Base-by-base conservation (phyloP, 169 alveolate species). In the Plasmodium falciparum region DNA sequence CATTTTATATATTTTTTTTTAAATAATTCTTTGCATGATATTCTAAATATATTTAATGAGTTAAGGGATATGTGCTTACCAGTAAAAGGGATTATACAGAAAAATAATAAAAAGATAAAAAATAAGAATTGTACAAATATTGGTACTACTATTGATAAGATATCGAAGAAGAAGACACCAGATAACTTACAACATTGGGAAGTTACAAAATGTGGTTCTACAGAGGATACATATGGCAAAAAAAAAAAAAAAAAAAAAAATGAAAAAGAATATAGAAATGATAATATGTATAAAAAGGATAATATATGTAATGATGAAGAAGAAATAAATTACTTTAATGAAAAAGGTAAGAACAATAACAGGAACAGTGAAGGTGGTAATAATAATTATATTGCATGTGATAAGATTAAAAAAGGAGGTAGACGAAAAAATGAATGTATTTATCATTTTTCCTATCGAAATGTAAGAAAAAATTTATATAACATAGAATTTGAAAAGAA, bases 1-100 rank as follows among this genome's bases (percentile, higher is more conserved):
- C 92, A 86, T 74, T 86, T 86, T 66, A 65, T 86, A 59, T 61
- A 45, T 73, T 71, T 86, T 49, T 86, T 86, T 86, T 86, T 86
- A 17, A 39, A 39, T 56, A 86, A 86, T 52, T 59, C 78, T 13
- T n/a, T 86, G 52, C 76, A 86, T 45, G 65, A 62, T 3, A 20
- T 86, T 72, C 12, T 86, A 56, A 56, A 86, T 71, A 61, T 26
- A 29, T 54, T 86, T 8, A 24, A 65, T 52, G 45, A 24, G 17
- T 12, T 50, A 15, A 22, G 17, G 52, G 49, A 13, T 62, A 54
- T 3, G 54, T 26, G 12, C 58, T 12, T 45, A 20, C 24, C 33
- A 11, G 54, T n/a, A 78, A 45, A 65, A 58, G 15, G 17, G n/a
- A 33, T 15, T 20, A 39, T 8, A 78, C n/a, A 17, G 13, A 26